Base-by-base conservation (phyloP, 192 early-diverging fungal species). In the Rhizophagus clarus region DNA sequence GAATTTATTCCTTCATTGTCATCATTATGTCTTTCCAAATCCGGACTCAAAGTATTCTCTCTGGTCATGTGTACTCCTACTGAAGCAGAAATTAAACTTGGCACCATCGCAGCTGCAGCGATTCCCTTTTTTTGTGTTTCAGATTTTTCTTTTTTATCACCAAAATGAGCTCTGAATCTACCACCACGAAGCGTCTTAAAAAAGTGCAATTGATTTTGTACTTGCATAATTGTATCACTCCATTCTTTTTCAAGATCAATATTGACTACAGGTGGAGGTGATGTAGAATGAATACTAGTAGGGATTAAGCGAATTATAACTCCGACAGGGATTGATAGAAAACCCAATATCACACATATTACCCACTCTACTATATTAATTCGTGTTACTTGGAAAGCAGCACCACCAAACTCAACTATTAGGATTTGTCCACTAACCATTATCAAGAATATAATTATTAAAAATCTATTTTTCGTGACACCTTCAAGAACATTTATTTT, bases 331-430 rank as follows among this genome's bases (percentile, higher is more conserved):
- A 99, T 80, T 7, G 95, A 92, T 2, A 95, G 81, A 34, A 93
- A 70, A 42, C 97, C 98, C 73, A 95, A 74, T 6, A 89, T 84
- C 45, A 99, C 80, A 34, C 92, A 96, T 62, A 98, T 91, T 22
- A 84, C 85, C 98, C 98, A 99, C 67, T 94, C 90, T 29, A 83
- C 84, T 15, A 89, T 93, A 72, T 86, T 83, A 31, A 98, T 84
- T 12, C 81, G 87, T 7, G 84, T 86, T 2, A 93, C 92, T 74
- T 93, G 90, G 87, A 99, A 99, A 0, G 94, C 96, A 8, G 87
- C 83, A 28, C 94, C 93, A 61, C 96, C 97, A 88, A 97, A 96
- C 81, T 94, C 82, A 29, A 98, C 88, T 74, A 99, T 98, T 61
- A 99, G 87, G 11, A 90, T 86, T 87, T 99, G 98, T 29, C 91